Evolutionary conservation across 2,329 filamentous ascomycete genomes (phyloP), one percentile per base, ranked within the genome.

Genomic region (Byssothecium circinans): DNA sequence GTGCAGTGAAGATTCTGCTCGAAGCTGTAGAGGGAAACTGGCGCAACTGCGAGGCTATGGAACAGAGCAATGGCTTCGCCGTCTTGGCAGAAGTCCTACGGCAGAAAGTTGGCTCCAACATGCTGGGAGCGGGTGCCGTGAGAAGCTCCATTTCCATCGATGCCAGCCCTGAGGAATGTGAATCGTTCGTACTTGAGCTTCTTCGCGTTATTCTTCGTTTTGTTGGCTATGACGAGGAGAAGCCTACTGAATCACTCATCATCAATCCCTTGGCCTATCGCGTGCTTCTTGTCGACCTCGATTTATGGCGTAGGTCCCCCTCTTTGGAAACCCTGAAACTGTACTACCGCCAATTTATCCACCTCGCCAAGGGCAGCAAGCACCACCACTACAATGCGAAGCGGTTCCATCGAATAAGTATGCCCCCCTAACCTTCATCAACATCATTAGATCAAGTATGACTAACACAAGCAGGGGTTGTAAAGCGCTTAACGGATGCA

Each of bases 41-140:
- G 94, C 83, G 94, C 54, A 97, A 97, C 57, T 97, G 94, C 58
- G 95, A 99, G 68, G 91, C 94, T 20, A 96, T 99, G 88, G 94
- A 99, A 70, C 86, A 89, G 61, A 91, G 95, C 50, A 94, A 95
- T 58, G 95, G 92, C 0, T 99, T 96, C 66, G 87, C 89, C 20
- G 88, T 97, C 29, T 75, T 99, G 41, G 88, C 88, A 33, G 84
- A 91, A 70, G 79, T 97, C 15, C 74, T 99, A 19, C 85, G 90
- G 45, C 88, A 89, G 45, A 96, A 96, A 68, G 77, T 96, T 25
- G 87, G 87, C 4, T 64, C 73, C 40, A 74, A 71, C 41, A 57
- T 55, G 46, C 69, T 65, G 42, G 49, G 53, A 14, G 19, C 20
- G 75, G 73, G 55, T 62, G 84, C 52, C 75, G 78, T 49, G 76